A percentile compares a stretch with the other conserved stretches of the same genome.
Evolutionary conservation across 2,329 filamentous ascomycete species (phyloP).

Genomic region (Monilinia aucupariae): DNA sequence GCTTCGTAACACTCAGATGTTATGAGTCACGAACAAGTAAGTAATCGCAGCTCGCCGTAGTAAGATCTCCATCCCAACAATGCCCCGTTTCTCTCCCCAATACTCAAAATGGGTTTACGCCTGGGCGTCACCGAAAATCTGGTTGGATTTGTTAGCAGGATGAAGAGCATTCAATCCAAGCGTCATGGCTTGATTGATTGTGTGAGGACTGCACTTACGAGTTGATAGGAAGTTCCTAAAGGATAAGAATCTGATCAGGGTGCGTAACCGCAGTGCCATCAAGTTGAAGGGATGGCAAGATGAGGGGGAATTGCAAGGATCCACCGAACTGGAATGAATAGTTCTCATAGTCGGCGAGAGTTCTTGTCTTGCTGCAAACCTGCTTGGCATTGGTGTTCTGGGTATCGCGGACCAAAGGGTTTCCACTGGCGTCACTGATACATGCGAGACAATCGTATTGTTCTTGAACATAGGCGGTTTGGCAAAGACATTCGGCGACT

Average conservation of each 20-base stretch:
- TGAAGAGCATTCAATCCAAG: accelerated
- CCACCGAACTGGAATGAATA: not conserved
- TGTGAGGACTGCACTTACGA: not conserved
- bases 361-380: not conserved
- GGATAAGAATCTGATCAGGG: not conserved
- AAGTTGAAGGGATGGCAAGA: conserved; percentile 1
- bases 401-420: not conserved
- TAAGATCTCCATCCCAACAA: not conserved
- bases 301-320: not conserved
- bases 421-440: not conserved
- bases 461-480: not conserved
- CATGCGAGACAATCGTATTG: not conserved
- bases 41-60: not conserved
- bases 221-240: not conserved
- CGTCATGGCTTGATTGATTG: no score
- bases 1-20: no score
- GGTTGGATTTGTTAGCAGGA: not conserved
- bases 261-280: not conserved
- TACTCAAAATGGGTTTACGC: not conserved
- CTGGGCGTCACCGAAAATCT: not conserved
- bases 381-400: not conserved
- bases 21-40: not conserved
- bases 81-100: no score
- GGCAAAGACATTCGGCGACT: conserved; percentile 1
- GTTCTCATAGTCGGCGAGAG: not conserved